These are phyloP conservation scores for Furcasterigmium sp. DNA, from an alignment of 2,329 filamentous ascomycete species.

Conservation along the genomic window DNA sequence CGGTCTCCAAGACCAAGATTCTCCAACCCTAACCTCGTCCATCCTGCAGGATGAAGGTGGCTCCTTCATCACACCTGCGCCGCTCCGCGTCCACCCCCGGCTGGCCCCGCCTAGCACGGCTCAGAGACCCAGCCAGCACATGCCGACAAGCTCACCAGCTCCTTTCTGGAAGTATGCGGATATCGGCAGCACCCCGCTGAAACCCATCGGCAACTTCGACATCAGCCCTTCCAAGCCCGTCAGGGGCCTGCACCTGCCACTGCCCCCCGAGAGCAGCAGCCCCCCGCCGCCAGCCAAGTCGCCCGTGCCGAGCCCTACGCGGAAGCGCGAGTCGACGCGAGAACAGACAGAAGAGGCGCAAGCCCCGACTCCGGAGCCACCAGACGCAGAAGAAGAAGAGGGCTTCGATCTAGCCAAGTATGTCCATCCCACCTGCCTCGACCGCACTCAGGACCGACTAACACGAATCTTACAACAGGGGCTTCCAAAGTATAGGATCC, in stretches of 20 bases:
- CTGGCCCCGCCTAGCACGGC: slow-evolving; percentile 76
- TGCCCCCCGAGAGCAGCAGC: slow-evolving; percentile 53
- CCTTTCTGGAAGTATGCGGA: slow-evolving; percentile 88
- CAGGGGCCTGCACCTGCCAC: slow-evolving; percentile 16
- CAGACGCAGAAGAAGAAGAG: slow-evolving; percentile 40
- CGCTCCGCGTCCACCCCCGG: slow-evolving; percentile 66
- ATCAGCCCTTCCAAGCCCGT: slow-evolving; percentile 52
- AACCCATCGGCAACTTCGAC: slow-evolving; percentile 43
- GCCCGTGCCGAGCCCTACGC: slow-evolving; percentile 46
- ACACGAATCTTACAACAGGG: slow-evolving; percentile 30
- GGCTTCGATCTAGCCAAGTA: slow-evolving; percentile 57
- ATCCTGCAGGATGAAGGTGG: slow-evolving; percentile 55
- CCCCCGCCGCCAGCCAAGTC: slow-evolving; percentile 48
- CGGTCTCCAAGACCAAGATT: slow-evolving; percentile 45
- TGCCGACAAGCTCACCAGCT: slow-evolving; percentile 79
- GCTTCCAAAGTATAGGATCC: slow-evolving; percentile 60
- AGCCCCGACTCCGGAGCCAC: slow-evolving; percentile 10
- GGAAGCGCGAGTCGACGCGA: slow-evolving; percentile 14
- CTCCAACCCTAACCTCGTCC: slow-evolving; percentile 57
- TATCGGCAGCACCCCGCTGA: slow-evolving; percentile 66
- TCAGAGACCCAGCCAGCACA: slow-evolving; percentile 76
- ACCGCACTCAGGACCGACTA: background rate
- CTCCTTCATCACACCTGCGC: slow-evolving; percentile 67
- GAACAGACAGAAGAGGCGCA: slow-evolving; percentile 12
- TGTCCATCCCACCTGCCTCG: too few relatives aligned